Base-by-base conservation (phyloP, 768 basidiomycete genomes). In the Podaxis sp. region DNA sequence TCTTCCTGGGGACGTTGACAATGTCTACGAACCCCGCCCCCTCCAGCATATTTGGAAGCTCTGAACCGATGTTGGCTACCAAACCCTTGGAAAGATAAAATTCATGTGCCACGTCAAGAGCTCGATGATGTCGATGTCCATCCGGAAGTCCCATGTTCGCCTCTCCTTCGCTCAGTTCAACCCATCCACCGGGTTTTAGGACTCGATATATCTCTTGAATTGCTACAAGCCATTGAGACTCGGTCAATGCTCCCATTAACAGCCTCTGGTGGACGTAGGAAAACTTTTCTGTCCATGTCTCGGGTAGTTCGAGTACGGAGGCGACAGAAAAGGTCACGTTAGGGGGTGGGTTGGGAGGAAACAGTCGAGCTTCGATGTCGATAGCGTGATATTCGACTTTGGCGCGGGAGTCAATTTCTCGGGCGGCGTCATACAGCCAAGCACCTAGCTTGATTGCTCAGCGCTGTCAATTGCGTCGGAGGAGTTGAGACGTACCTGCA, bases 341-440 rank as follows among this genome's bases (percentile, higher is more conserved):
- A 10, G n/a, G 3, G 40, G 60, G 54, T 12, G 46, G 60, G 20
- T 55, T 33, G 24, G 54, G 52, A 4, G 70, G 69, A 56, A 70
- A 70, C n/a, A 66, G 65, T 5, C 68, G 63, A 7, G 60, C 57
- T 46, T 66, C 63, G 48, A 67, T 67, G 62, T 70, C 69, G 46
- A 70, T 58, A 36, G 64, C 68, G 40, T 66, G 62, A 44, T 66
- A 60, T 13, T 60, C 51, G 4, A 67, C 61, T 4, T 26, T 50
- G 7, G 26, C 20, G 12, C 22, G 20, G 26, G 49, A 28, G 10
- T 28, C 49, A 12, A 50, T 24, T 24, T 28, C 20, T 24, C 24
- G 24, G 6, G 22, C 22, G 49, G 4, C 49, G 24, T 50, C 49
- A 24, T 24, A 50, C 20, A 50, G 22, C 49, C 49, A 50, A 28